Evolutionary conservation across 225 moss, liverwort and hornwort genomes (phyloP).

Genomic region (Pseudoscleropodium purum): DNA sequence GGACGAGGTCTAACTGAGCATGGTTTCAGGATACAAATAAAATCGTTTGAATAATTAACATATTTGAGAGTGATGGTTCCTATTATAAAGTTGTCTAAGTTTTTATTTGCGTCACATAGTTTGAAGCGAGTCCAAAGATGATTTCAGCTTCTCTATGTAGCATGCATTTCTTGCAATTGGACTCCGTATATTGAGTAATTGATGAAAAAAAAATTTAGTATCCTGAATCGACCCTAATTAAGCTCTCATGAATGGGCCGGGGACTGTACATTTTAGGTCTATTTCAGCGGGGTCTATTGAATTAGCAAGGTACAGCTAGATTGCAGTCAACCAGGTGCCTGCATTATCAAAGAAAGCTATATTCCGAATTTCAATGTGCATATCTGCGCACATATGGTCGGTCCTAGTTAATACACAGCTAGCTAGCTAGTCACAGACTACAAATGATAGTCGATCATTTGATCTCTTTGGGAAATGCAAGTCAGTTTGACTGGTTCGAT

Average conservation of each 20-base stretch:
- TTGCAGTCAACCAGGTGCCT: background rate
- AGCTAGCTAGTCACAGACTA: background rate
- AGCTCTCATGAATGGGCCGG: background rate
- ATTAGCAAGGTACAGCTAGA: background rate
- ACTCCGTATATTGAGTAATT: background rate
- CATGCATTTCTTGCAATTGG: background rate
- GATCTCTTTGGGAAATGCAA: background rate
- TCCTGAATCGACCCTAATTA: background rate
- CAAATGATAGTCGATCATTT: background rate
- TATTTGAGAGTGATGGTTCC: background rate
- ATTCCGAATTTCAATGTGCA: background rate
- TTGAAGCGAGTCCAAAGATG: background rate
- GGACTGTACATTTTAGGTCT: no score
- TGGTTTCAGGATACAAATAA: no score
- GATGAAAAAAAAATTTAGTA: background rate
- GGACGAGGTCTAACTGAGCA: no score
- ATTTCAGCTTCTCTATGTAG: background rate
- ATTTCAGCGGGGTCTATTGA: background rate
- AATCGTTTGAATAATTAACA: background rate
- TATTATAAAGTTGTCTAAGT: background rate
- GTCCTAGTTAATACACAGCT: background rate
- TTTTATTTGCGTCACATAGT: background rate
- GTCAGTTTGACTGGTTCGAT: background rate
- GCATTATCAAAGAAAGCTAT: background rate
- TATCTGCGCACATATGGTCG: background rate